Conservation (phyloP, 228 moss, liverwort and hornwort genomes). For the Sphagnum magellanicum region DNA sequence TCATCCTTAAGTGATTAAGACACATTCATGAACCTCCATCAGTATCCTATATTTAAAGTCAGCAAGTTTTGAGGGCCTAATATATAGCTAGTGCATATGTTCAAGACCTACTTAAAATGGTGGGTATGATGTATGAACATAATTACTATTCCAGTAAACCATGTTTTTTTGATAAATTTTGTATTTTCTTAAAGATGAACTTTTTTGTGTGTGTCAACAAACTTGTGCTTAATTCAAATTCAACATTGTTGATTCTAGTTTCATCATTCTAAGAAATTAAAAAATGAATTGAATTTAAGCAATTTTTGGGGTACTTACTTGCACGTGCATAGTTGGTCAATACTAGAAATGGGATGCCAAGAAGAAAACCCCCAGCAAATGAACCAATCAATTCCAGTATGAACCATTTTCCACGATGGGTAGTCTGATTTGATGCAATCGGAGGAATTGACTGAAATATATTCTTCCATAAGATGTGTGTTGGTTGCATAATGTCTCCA, state of each 20-base stretch:
- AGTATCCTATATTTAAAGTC: too few species aligned
- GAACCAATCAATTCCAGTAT: conserved; percentile 10
- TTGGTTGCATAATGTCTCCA: not conserved
- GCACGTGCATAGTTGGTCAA: conserved; percentile 14
- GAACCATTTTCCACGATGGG: not conserved
- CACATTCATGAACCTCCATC: too few species aligned
- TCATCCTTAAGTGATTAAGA: too few species aligned
- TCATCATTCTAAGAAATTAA: not conserved
- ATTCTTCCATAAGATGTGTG: not conserved
- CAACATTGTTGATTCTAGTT: too few species aligned
- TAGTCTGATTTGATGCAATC: not conserved
- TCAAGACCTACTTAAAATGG: not conserved
- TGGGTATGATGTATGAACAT: not conserved
- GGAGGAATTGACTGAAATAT: not conserved
- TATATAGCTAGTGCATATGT: not conserved
- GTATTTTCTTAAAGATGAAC: too few species aligned
- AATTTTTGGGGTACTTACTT: conserved; percentile 18
- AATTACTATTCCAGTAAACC: too few species aligned
- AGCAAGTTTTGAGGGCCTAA: too few species aligned
- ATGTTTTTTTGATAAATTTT: too few species aligned
- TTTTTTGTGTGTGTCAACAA: too few species aligned
- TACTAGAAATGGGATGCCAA: conserved; percentile 13
- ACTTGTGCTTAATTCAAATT: too few species aligned
- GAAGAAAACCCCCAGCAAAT: conserved; percentile 10
- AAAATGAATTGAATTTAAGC: not conserved